Conservation (phyloP, 2,329 filamentous ascomycete species). For the Ceratocystis destructans region DNA sequence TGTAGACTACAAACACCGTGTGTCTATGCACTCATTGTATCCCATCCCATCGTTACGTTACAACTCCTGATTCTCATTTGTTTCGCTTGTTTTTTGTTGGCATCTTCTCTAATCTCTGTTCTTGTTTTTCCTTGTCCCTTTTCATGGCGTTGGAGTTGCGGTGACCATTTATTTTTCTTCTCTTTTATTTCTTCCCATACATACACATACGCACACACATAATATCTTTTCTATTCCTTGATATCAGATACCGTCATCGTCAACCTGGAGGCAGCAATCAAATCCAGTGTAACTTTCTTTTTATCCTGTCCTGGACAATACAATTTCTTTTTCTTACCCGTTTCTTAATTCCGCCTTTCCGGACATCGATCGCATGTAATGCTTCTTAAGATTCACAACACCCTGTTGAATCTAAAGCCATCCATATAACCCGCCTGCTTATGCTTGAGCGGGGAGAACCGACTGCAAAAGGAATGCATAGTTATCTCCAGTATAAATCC, state of each 20-base stretch:
- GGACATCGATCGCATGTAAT: no score
- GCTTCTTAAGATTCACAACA: not conserved
- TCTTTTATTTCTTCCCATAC: not conserved
- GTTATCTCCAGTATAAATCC: constrained; percentile 26
- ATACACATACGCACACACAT: no score
- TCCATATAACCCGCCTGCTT: not conserved
- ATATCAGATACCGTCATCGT: not conserved
- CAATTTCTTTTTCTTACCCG: not conserved
- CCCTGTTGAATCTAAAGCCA: not conserved
- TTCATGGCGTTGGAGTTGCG: constrained; percentile 6
- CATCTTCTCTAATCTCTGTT: not conserved
- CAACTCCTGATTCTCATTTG: not conserved
- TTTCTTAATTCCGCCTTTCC: not conserved
- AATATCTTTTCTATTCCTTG: not conserved
- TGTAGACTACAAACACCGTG: not conserved
- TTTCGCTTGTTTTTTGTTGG: not conserved
- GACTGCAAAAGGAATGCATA: not conserved
- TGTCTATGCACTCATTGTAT: not conserved
- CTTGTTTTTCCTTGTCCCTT: not conserved
- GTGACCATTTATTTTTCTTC: not conserved
- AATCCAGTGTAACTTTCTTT: not conserved
- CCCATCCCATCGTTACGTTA: not conserved
- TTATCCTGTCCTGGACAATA: not conserved
- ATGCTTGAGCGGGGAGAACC: not conserved
- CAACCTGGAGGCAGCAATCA: not conserved